Evolutionary conservation across 306 rosid genomes (phyloP), one percentile per base, ranked within the genome.

Genomic region (Cyclanthera cordifolia): DNA sequence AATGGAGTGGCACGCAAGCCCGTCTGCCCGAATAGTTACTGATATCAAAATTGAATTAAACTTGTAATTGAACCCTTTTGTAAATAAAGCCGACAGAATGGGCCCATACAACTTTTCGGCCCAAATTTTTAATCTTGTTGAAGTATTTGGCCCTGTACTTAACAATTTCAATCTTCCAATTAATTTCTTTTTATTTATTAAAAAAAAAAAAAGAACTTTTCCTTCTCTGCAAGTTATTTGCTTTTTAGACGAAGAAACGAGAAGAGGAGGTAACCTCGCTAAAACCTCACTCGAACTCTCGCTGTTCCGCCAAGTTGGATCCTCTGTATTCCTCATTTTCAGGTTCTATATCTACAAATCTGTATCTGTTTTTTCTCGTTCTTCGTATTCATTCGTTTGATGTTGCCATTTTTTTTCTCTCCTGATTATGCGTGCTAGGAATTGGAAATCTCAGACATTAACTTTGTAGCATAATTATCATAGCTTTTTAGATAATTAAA

Each of bases 191-290:
- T 32, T 60, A 0, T n/a, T n/a, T n/a, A n/a, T n/a, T n/a, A n/a
- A n/a, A n/a, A n/a, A n/a, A n/a, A n/a, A n/a, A 63, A 34, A 34
- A 34, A 66, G 47, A 12, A 39, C 12, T 53, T 70, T 70, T 70
- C 74, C 30, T 70, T 37, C 23, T 32, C 25, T 11, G 64, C 74
- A 70, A 70, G 74, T 19, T 70, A 52, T 51, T 53, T 19, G 50
- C 14, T 70, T 37, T 53, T 28, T 70, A 53, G 73, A 70, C 73
- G 12, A 6, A 56, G 21, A 37, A 34, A 17, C 53, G 47, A 17
- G 70, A 12, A 46, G 54, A 2, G 21, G 37, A 16, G 72, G 39
- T 2, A 5, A 28, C 49, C 23, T 32, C 37, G 37, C 5, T 34
- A 34, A 34, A 34, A 34, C 41, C 41, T 69, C 73, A 52, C 19